phyloP scores from a whole-genome alignment of 1,284 basidiomycete genomes.

The Malassezia sp. region DNA sequence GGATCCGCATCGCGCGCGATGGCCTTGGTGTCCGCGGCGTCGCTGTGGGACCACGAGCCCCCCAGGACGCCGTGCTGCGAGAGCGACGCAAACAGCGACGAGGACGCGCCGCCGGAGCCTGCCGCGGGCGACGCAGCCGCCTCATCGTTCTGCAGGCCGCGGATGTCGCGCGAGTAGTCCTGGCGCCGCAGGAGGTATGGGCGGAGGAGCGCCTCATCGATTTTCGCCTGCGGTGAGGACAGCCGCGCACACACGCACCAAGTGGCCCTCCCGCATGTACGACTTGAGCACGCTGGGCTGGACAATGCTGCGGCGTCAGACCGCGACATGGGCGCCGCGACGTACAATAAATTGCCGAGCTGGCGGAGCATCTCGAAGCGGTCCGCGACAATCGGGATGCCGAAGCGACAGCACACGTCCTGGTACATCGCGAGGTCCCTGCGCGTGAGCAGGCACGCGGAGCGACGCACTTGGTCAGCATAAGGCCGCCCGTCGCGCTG shows the following conservation, averaged over 20 bases:
- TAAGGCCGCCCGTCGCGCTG: slow-evolving; percentile 86
- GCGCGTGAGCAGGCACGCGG: too few relatives aligned
- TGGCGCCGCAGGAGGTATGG: slow-evolving; percentile 82
- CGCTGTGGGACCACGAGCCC: background rate
- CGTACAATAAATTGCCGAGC: slow-evolving; percentile 93
- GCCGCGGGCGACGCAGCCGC: slow-evolving; percentile 5
- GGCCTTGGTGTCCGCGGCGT: background rate
- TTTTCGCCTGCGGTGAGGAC: too few relatives aligned
- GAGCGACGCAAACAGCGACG: slow-evolving; percentile 6
- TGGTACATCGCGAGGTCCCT: slow-evolving; percentile 96
- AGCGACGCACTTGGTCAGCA: slow-evolving; percentile 99
- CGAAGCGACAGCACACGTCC: slow-evolving; percentile 71
- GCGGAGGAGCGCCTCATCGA: slow-evolving; percentile 72
- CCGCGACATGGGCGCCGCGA: too few relatives aligned
- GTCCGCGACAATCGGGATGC: slow-evolving; percentile 70
- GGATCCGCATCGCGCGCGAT: too few relatives aligned
- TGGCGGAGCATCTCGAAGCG: slow-evolving; percentile 98
- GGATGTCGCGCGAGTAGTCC: slow-evolving; percentile 55
- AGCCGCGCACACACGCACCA: too few relatives aligned
- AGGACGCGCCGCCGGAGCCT: too few relatives aligned
- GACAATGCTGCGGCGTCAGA: too few relatives aligned
- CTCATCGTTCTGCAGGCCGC: slow-evolving; percentile 27
- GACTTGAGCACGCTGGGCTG: slow-evolving; percentile 41
- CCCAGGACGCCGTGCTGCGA: background rate
- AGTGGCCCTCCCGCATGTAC: slow-evolving; percentile 44